Evolutionary conservation across 208 protist genomes (phyloP).

Genomic region (Naegleria gruberi): DNA sequence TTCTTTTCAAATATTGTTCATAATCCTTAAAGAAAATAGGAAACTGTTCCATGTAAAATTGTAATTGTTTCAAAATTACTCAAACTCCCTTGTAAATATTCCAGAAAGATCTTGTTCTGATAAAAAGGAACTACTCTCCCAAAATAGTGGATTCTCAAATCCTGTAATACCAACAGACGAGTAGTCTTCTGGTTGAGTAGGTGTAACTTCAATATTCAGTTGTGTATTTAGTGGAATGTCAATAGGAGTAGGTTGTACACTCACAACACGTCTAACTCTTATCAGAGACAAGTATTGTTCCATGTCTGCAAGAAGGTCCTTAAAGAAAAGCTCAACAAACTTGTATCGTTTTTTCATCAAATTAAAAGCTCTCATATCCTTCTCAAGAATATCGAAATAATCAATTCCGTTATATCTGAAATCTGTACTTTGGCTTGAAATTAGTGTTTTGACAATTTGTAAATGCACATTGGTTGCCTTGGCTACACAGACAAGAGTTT

Average conservation of each 20-base stretch:
- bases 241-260: background rate
- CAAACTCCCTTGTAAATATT: too few relatives aligned
- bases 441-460: background rate
- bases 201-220: too few relatives aligned
- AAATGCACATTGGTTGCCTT: background rate
- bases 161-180: too few relatives aligned
- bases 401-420: background rate
- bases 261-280: background rate
- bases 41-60: too few relatives aligned
- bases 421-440: background rate
- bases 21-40: too few relatives aligned
- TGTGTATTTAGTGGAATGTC: too few relatives aligned
- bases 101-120: too few relatives aligned
- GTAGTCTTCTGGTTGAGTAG: too few relatives aligned
- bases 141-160: too few relatives aligned
- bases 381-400: background rate
- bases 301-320: background rate
- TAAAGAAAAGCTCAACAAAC: background rate
- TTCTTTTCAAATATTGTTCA: too few relatives aligned
- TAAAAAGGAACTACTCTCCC: too few relatives aligned
- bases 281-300: background rate
- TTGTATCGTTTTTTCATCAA: background rate
- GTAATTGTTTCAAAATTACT: too few relatives aligned
- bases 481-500: background rate
- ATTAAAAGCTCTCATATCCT: background rate